A percentile compares a stretch with the other conserved stretches of the same genome.
phyloP scores from a whole-genome alignment of 2,329 filamentous ascomycete species.

The Clarireedia monteithiana region DNA sequence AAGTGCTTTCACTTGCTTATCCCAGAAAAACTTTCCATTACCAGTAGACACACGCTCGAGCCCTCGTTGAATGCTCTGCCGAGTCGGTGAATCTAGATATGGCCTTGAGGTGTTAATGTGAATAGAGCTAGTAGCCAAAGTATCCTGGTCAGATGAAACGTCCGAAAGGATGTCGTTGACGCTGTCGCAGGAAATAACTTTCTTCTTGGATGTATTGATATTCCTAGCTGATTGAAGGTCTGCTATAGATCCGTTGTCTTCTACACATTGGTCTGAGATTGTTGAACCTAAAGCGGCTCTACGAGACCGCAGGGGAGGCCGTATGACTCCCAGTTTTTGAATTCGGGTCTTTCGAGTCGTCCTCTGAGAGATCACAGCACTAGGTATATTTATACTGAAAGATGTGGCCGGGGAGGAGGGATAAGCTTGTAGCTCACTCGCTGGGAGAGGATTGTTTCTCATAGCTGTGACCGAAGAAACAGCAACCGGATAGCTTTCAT shows the following conservation, averaged over 20 bases:
- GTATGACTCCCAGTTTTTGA: neutral
- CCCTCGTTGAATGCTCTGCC: conserved; percentile 9
- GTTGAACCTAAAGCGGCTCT: neutral
- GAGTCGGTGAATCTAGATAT: conserved; percentile 6
- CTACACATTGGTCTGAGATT: neutral
- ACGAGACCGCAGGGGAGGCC: neutral
- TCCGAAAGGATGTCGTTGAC: neutral
- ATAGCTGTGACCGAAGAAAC: neutral
- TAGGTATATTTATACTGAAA: neutral
- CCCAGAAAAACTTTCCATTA: neutral
- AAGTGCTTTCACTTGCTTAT: neutral
- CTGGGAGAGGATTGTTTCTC: neutral
- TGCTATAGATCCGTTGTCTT: neutral
- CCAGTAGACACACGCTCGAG: conserved; percentile 1
- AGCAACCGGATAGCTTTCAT: neutral
- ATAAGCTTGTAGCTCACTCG: neutral
- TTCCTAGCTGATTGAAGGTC: neutral
- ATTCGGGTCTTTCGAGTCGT: neutral
- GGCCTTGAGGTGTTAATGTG: conserved; percentile 1
- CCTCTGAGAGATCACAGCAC: neutral
- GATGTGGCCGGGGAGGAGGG: neutral
- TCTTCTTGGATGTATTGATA: neutral
- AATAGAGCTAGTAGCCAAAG: neutral
- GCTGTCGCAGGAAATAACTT: neutral
- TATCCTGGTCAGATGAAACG: neutral